Evolutionary conservation across 225 moss, liverwort and hornwort genomes (phyloP).

Genomic region (Polytrichum formosum): DNA sequence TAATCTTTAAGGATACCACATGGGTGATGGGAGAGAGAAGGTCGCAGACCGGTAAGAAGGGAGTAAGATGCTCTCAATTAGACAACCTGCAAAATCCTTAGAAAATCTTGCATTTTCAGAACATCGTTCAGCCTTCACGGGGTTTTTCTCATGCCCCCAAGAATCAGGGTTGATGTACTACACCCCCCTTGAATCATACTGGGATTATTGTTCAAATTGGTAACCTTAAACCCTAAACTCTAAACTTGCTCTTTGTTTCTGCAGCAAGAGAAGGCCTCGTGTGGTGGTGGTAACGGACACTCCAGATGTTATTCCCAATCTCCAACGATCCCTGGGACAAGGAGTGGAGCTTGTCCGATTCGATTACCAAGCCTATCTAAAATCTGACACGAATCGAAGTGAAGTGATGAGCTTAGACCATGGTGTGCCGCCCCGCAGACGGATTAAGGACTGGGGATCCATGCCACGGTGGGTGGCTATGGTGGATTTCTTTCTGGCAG

Average conservation of each 20-base stretch:
- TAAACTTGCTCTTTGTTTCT: no score
- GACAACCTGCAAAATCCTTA: no score
- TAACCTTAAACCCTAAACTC: no score
- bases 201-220: no score
- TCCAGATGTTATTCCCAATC: constrained; percentile 27
- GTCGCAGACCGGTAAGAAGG: no score
- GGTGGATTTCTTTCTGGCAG: constrained; percentile 80
- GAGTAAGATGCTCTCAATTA: no score
- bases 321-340: constrained; percentile 29
- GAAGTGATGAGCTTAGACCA: constrained; percentile 24
- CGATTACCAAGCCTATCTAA: constrained; percentile 40
- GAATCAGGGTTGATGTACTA: no score
- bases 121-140: no score
- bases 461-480: constrained; percentile 85
- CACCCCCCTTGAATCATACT: no score
- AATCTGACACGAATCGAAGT: constrained; percentile 19
- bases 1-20: neutral
- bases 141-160: no score
- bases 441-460: constrained; percentile 63
- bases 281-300: constrained; percentile 75
- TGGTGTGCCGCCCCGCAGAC: constrained; percentile 45
- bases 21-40: no score
- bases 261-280: constrained; percentile 29
- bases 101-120: no score
- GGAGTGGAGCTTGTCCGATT: constrained; percentile 56